Evolutionary conservation across 495 filamentous ascomycete species (phyloP), one percentile per base, ranked within the genome.

Genomic region (Penicillium cataractarum): DNA sequence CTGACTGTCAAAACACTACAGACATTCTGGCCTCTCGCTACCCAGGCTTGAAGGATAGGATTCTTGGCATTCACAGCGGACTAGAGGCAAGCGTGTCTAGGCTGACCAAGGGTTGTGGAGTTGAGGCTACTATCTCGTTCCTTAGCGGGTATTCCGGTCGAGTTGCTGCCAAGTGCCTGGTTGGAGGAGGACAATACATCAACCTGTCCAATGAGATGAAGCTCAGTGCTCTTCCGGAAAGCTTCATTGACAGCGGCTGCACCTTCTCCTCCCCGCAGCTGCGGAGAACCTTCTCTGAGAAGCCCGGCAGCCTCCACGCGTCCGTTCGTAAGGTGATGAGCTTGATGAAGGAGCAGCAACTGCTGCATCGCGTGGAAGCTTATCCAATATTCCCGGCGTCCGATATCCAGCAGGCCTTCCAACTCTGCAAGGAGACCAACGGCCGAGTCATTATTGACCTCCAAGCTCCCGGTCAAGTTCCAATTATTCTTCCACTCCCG

Each of bases 191-290:
- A 13, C 63, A 64, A 10, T 66, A 64, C 39, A 65, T 71, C 52
- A 68, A 71, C 42, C n/a, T 69, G 7, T 69, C 66, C 17, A 63
- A 35, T 9, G 66, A 71, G 0, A 69, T 71, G 69, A 69, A 66
- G 52, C 40, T 65, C 5, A 68, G 57, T 39, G 61, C 63, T 37
- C 61, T 71, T 4, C 69, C 69, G 8, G 57, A 64, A 2, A 66
- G 63, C 40, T 66, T 71, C 33, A 55, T 66, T 3, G 57, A 66
- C 37, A 65, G 63, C 39, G 69, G 66, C 10, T 69, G 69, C 55
- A 65, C 63, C 0, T 66, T 71, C 63, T 62, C 57, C 6, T 61
- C 66, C 0, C 58, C 66, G 0, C 26, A 51, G 17, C 48, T 67
- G 15, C 55, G 58, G 13, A 61, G 53, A 37, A 54, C 39, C 8